A percentile compares a stretch with the other conserved stretches of the same genome.
Conservation (phyloP, 371 early-diverging fungal species). For the Mucor racemosus region DNA sequence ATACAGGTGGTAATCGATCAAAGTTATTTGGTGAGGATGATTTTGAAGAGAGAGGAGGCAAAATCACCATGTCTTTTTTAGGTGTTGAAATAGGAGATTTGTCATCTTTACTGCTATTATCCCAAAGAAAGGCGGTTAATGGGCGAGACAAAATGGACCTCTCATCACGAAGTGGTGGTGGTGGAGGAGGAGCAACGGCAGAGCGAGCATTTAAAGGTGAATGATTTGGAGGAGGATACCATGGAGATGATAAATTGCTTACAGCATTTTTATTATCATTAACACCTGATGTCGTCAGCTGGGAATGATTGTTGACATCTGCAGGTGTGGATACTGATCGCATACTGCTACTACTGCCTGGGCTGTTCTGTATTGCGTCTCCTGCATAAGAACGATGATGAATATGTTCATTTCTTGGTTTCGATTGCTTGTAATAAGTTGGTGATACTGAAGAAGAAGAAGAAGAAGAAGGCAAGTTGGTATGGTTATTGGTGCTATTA, state of each 20-base stretch:
- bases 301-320: neutral
- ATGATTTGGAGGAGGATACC: neutral
- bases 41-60: constrained; percentile 25
- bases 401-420: neutral
- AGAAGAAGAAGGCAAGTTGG: neutral
- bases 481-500: neutral
- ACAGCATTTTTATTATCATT: neutral
- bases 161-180: constrained; percentile 1
- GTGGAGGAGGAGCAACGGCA: neutral
- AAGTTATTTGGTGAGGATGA: constrained; percentile 6
- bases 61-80: constrained; percentile 25
- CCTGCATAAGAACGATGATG: neutral
- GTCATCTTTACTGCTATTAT: constrained; percentile 13
- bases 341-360: neutral
- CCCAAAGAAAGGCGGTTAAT: constrained; percentile 47
- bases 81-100: constrained; percentile 4
- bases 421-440: neutral
- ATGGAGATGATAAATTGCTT: neutral
- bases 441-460: neutral
- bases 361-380: constrained; percentile 6
- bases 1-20: constrained; percentile 12
- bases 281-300: neutral
- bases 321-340: neutral
- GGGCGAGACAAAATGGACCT: constrained; percentile 37
- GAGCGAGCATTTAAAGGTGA: neutral